These are phyloP conservation scores for Fusarium euwallaceae DNA, from an alignment of 2,329 filamentous ascomycete species.

Conservation along the genomic window DNA sequence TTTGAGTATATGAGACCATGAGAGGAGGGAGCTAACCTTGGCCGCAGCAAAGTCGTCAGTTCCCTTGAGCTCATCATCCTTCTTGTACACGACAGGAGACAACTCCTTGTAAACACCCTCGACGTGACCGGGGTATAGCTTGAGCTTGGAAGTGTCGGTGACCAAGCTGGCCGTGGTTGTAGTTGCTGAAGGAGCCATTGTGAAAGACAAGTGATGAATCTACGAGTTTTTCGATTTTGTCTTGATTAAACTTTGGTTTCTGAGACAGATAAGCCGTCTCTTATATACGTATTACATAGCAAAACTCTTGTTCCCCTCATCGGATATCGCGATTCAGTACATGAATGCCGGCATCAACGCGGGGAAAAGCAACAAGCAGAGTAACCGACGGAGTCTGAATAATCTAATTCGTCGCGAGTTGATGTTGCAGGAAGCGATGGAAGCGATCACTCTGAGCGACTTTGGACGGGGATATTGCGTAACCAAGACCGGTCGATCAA, in stretches of 20 bases:
- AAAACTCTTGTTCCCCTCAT: constrained; percentile 1
- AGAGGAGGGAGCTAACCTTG: constrained; percentile 25
- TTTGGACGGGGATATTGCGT: constrained; percentile 30
- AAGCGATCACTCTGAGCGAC: neutral
- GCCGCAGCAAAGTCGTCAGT: constrained; percentile 38
- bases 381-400: too few relatives aligned
- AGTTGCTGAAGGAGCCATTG: constrained; percentile 45
- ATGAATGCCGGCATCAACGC: constrained; percentile 21
- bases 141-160: constrained; percentile 38
- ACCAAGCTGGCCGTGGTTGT: constrained; percentile 31
- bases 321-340: constrained; percentile 21
- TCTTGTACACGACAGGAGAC: constrained; percentile 32
- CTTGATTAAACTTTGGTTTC: neutral
- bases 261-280: neutral
- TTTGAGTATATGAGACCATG: neutral
- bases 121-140: constrained; percentile 46
- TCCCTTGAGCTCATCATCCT: constrained; percentile 40
- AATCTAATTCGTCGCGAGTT: too few relatives aligned
- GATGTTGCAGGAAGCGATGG: neutral
- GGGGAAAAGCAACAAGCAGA: constrained; percentile 23
- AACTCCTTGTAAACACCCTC: constrained; percentile 46
- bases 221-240: neutral
- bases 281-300: constrained; percentile 34
- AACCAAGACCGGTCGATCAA: constrained; percentile 16
- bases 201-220: neutral